phyloP scores from a whole-genome alignment of 2,329 filamentous ascomycete species.

The Fusarium poae region DNA sequence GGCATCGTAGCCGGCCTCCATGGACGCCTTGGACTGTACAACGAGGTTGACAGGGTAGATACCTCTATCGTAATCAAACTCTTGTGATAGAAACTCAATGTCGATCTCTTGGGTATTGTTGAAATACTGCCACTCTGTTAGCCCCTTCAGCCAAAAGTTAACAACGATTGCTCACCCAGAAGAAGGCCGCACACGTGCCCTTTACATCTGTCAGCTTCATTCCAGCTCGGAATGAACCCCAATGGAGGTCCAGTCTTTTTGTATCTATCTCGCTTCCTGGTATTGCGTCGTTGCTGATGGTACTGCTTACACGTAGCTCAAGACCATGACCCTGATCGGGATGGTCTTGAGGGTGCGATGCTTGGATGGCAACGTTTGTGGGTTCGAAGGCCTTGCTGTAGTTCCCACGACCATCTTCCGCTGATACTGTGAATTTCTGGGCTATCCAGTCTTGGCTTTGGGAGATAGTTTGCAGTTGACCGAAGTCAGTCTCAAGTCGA shows the following conservation, averaged over 20 bases:
- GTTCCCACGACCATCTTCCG: conserved; percentile 68
- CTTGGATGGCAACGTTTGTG: conserved; percentile 66
- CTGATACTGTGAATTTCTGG: conserved; percentile 75
- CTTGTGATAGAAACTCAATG: conserved; percentile 79
- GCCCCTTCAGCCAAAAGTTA: neutral
- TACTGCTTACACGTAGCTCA: conserved; percentile 66
- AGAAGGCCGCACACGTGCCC: conserved; percentile 83
- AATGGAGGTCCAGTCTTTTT: conserved; percentile 71
- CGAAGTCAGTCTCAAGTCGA: conserved; percentile 78
- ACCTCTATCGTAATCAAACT: conserved; percentile 66
- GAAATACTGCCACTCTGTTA: conserved; percentile 68
- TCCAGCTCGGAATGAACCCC: conserved; percentile 76
- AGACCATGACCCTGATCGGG: conserved; percentile 63
- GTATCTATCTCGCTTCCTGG: conserved; percentile 74
- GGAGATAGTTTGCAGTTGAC: conserved; percentile 64
- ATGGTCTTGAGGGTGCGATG: conserved; percentile 34
- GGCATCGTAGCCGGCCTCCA: conserved; percentile 72
- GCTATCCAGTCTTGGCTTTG: conserved; percentile 71
- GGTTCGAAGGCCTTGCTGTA: conserved; percentile 74
- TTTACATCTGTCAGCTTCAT: conserved; percentile 72
- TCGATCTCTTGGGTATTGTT: conserved; percentile 86
- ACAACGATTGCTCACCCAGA: conserved; percentile 69
- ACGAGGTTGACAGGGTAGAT: conserved; percentile 78
- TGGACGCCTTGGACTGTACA: conserved; percentile 75
- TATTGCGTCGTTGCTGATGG: conserved; percentile 62